Evolutionary conservation across 2,329 filamentous ascomycete genomes (phyloP), one percentile per base, ranked within the genome.

Genomic region (Coniochaeta prunicola): DNA sequence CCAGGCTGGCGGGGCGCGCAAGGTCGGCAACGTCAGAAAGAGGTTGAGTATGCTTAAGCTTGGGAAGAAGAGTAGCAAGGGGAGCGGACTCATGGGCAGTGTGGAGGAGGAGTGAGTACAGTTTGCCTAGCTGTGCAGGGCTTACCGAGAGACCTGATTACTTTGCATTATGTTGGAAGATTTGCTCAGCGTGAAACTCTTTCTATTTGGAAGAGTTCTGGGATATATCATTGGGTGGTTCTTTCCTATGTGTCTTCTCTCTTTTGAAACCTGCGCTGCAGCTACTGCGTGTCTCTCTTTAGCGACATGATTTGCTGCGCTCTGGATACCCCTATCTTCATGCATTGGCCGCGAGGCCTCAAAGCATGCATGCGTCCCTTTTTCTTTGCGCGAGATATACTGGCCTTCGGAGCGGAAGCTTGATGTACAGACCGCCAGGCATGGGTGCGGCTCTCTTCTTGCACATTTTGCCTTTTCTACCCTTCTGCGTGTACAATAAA

Each of bases 21-120:
- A 56, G 53, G 82, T 82, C 57, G 83, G 82, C 36, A 88, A 86
- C 59, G 83, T 96, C 64, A 85, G 87, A 74, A 93, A 91, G 76
- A 77, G 91, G 67, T 78, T 96, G 64, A 94, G 90, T 70, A 77
- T 92, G 66, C 77, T 96, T 67, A 90, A 88, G 70, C 79, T 92
- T 56, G 87, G 88, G 31, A 87, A 86, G 70, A 91, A 89, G 75
- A 77, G 76, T 53, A 85, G 81, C 68, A 87, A 84, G 70, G 75
- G 71, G 55, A 77, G 71, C 61, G 77, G 72, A 30, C 68, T 74
- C 61, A 83, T 84, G 81, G 76, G 76, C 57, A 80, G 80, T 63
- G 69, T 85, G 62, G 77, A 82, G 58, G 82, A 85, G 69, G 82
- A 84, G 70, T 82, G 76, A 17, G 19, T 2, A 40, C 19, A 38